These are phyloP conservation scores for Cardiospermum halicacabum DNA, from an alignment of 345 rosid genomes.

Conservation along the genomic window DNA sequence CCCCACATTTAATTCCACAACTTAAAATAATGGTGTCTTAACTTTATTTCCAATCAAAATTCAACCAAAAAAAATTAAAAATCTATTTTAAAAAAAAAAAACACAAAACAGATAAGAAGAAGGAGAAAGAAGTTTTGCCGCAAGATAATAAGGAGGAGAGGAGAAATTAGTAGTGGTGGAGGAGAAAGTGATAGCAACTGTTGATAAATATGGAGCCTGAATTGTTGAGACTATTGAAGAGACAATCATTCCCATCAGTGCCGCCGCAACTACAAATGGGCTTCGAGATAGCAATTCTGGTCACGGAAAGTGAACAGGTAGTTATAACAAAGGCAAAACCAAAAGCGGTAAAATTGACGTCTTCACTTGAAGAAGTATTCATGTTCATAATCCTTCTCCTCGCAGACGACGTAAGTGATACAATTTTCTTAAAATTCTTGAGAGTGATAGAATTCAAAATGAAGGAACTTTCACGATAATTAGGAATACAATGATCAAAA, in stretches of 20 bases:
- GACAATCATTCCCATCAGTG: conserved; percentile 56
- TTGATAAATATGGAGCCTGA: conserved; percentile 75
- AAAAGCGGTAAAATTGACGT: background rate
- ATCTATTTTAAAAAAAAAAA: too few relatives aligned
- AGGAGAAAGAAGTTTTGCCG: conserved; percentile 15
- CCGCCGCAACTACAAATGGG: background rate
- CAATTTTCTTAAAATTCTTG: conserved; percentile 65
- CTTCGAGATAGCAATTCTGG: background rate
- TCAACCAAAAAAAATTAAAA: too few relatives aligned
- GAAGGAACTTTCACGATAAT: conserved; percentile 72
- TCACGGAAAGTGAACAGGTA: background rate
- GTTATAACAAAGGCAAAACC: too few relatives aligned
- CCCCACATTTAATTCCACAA: too few relatives aligned
- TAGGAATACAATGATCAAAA: conserved; percentile 62
- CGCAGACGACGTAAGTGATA: conserved; percentile 60
- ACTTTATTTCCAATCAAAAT: too few relatives aligned
- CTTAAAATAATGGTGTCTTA: too few relatives aligned
- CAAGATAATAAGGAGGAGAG: conserved; percentile 16
- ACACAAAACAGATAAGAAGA: conserved; percentile 24
- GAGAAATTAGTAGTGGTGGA: conserved; percentile 25
- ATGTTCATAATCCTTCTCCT: conserved; percentile 81
- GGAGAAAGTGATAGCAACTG: conserved; percentile 38
- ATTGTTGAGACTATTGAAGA: conserved; percentile 87
- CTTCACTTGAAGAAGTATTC: conserved; percentile 28
- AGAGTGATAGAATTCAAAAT: conserved; percentile 82